These are phyloP conservation scores for Juglanconis oblonga DNA, from an alignment of 2,329 filamentous ascomycete genomes.

Conservation along the genomic window DNA sequence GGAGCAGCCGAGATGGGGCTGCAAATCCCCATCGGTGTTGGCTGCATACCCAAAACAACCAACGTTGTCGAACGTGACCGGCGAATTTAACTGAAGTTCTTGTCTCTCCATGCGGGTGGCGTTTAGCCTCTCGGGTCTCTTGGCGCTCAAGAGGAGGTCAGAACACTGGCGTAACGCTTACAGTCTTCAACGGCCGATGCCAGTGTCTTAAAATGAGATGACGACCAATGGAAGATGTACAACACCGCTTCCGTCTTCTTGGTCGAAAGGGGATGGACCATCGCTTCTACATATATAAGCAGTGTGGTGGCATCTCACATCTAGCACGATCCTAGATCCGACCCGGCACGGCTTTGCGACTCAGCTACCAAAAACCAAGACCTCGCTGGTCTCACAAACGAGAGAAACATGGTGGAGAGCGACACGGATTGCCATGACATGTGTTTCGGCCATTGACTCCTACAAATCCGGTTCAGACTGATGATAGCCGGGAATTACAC, in stretches of 20 bases:
- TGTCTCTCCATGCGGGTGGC: no score
- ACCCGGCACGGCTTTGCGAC: not conserved
- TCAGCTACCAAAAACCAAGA: not conserved
- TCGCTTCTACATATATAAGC: not conserved
- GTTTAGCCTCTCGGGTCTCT: no score
- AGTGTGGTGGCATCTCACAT: no score
- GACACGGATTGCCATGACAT: not conserved
- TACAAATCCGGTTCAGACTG: not conserved
- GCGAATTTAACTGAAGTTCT: not conserved
- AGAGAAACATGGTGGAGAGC: no score
- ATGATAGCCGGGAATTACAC: not conserved
- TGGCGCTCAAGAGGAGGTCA: no score
- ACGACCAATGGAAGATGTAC: not conserved
- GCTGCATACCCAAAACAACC: not conserved
- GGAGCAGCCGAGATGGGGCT: not conserved
- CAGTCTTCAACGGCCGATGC: not conserved
- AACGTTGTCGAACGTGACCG: not conserved
- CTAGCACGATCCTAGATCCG: not conserved
- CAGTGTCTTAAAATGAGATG: not conserved
- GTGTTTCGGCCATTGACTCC: not conserved
- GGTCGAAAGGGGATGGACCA: not conserved
- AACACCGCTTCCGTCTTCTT: not conserved
- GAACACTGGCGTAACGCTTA: no score
- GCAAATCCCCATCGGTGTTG: not conserved
- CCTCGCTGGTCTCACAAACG: not conserved